These are phyloP conservation scores for Casuarina glauca DNA, from an alignment of 306 rosid species.

Conservation along the genomic window DNA sequence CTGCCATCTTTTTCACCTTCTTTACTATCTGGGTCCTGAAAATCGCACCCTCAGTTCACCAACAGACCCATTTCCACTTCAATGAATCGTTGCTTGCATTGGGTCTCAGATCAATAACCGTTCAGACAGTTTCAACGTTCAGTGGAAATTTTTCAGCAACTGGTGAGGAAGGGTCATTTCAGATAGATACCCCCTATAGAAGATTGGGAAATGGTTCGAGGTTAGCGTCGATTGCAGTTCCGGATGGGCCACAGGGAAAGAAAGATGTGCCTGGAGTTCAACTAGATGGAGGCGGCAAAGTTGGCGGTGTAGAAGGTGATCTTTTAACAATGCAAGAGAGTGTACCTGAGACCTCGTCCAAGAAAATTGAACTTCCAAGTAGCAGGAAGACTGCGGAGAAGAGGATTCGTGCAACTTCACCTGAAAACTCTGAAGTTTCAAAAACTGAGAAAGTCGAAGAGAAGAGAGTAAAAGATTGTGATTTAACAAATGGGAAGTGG, in stretches of 20 bases:
- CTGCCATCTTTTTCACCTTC: conserved; percentile 54
- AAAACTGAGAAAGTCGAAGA: conserved; percentile 26
- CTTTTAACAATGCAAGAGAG: conserved; percentile 29
- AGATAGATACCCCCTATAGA: conserved; percentile 36
- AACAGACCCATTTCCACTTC: conserved; percentile 42
- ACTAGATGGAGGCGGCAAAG: conserved; percentile 22
- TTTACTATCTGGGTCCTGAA: conserved; percentile 62
- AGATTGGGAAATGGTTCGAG: conserved; percentile 41
- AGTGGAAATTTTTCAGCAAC: conserved; percentile 41
- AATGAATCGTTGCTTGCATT: conserved; percentile 41
- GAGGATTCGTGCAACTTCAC: conserved; percentile 6
- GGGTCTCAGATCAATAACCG: conserved; percentile 32
- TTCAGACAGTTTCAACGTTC: conserved; percentile 31
- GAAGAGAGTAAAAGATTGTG: conserved; percentile 51
- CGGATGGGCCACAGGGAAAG: conserved; percentile 26
- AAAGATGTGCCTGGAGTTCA: conserved; percentile 30
- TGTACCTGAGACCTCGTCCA: conserved; percentile 19
- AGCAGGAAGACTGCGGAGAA: conserved; percentile 12
- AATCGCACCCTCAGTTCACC: conserved; percentile 48
- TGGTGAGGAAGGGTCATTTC: conserved; percentile 34
- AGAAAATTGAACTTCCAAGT: conserved; percentile 17
- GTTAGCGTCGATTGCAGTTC: conserved; percentile 31
- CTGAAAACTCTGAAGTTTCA: conserved; percentile 26
- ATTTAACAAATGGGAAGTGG: conserved; percentile 75
- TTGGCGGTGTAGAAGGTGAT: conserved; percentile 31